phyloP scores from a whole-genome alignment of 257 asterid species.

The Henckelia pumila region DNA sequence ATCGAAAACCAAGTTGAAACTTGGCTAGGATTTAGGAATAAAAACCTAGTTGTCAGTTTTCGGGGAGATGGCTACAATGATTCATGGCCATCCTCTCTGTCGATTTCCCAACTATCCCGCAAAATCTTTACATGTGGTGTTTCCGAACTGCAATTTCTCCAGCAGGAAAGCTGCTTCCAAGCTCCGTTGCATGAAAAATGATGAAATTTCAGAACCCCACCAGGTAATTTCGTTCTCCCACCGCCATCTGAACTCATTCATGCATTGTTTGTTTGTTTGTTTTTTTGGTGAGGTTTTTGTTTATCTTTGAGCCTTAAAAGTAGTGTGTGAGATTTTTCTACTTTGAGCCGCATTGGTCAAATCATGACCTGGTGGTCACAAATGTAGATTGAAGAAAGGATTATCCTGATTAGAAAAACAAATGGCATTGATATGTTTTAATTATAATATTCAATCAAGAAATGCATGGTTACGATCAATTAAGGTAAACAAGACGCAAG shows the following conservation, averaged over 20 bases:
- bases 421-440: no score
- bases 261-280: neutral
- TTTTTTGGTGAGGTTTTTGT: neutral
- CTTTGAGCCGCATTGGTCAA: neutral
- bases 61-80: neutral
- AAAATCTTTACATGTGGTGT: neutral
- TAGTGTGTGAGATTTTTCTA: no score
- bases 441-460: no score
- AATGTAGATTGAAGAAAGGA: neutral
- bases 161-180: neutral
- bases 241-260: neutral
- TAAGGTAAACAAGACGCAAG: neutral
- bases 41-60: no score
- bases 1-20: no score
- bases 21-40: no score
- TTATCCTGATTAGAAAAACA: no score
- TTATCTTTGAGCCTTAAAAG: neutral
- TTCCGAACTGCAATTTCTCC: neutral
- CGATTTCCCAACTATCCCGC: neutral
- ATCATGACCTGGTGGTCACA: no score
- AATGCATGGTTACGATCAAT: neutral
- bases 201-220: neutral
- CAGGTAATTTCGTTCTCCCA: neutral
- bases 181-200: slow-evolving; percentile 8
- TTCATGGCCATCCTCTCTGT: neutral